Evolutionary conservation across 2,329 filamentous ascomycete genomes (phyloP).

Genomic region (Atkinsonella hypoxylon): DNA sequence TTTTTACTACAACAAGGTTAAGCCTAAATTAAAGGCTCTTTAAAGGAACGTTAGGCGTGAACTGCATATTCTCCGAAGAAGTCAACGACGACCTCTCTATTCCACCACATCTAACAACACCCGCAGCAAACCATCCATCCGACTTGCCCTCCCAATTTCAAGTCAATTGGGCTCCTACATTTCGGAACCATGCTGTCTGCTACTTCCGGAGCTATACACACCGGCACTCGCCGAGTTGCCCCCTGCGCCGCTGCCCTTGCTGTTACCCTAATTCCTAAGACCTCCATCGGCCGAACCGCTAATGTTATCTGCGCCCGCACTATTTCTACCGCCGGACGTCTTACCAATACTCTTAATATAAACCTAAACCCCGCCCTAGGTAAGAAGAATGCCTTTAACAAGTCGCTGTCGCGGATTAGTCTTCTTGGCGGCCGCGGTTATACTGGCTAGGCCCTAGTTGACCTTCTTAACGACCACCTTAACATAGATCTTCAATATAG

Average conservation of each 20-base stretch:
- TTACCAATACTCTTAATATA: background rate
- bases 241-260: background rate
- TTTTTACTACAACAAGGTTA: too few species aligned
- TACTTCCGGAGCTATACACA: background rate
- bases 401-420: background rate
- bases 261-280: too few species aligned
- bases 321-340: background rate
- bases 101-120: background rate
- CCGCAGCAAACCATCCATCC: background rate
- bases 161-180: background rate
- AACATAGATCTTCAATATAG: slow-evolving; percentile 84
- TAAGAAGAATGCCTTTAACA: background rate
- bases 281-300: background rate
- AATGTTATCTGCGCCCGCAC: background rate
- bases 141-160: background rate
- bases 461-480: slow-evolving; percentile 76
- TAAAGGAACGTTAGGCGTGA: too few species aligned
- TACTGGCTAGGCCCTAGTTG: slow-evolving; percentile 52
- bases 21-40: too few species aligned
- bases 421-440: slow-evolving; percentile 62
- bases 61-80: too few species aligned
- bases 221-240: background rate
- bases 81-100: too few species aligned
- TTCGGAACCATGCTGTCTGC: background rate
- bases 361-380: background rate